Conservation (phyloP, 2,329 filamentous ascomycete species). For the Lachnellula occidentalis region DNA sequence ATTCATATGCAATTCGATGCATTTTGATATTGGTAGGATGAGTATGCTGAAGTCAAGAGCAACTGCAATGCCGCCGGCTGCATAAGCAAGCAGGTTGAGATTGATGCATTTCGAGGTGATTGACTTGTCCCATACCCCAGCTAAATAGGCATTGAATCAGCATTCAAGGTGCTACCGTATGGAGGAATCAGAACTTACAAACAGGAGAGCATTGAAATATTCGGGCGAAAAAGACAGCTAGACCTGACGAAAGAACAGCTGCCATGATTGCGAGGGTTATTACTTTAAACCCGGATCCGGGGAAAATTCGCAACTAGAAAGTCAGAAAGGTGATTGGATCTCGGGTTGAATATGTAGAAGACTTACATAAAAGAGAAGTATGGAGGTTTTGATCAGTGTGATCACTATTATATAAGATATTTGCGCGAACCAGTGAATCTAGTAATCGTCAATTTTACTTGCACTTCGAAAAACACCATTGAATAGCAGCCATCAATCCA, state of each 20-base stretch:
- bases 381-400: constrained; percentile 14
- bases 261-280: background rate
- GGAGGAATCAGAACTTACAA: constrained; percentile 2
- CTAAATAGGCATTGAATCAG: constrained; percentile 3
- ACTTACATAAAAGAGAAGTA: constrained; percentile 18
- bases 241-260: constrained; percentile 1
- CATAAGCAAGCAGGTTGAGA: constrained; percentile 59
- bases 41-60: constrained; percentile 63
- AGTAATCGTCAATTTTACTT: background rate
- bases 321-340: background rate
- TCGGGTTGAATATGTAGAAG: background rate
- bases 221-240: constrained; percentile 9
- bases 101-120: constrained; percentile 46
- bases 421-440: constrained; percentile 15
- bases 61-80: constrained; percentile 62
- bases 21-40: constrained; percentile 58
- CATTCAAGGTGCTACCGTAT: background rate
- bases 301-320: constrained; percentile 17
- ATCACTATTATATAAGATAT: constrained; percentile 12
- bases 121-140: constrained; percentile 12
- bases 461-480: background rate
- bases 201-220: constrained; percentile 22
- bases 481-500: no score
- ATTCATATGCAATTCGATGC: constrained; percentile 56
- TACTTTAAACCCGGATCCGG: constrained; percentile 1